Base-by-base conservation (phyloP, 1,284 basidiomycete genomes). In the Vanrija pseudolonga region DNA sequence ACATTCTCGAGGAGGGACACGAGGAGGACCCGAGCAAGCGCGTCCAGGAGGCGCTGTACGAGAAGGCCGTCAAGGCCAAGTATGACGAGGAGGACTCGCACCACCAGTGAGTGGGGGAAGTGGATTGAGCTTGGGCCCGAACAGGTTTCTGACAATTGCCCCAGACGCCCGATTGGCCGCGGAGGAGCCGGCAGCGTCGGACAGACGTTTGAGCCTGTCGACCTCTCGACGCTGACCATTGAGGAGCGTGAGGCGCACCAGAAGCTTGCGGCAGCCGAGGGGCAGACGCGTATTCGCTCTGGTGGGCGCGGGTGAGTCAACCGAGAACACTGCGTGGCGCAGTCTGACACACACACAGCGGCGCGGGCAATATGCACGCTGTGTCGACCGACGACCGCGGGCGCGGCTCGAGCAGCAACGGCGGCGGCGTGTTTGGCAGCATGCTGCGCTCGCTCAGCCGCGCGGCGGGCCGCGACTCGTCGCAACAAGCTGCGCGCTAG, bases 161-260 rank as follows among this genome's bases (percentile, higher is more conserved):
- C 0, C 56, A 72, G 69, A 11, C 61, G 63, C 45, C 54, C 65
- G 20, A 61, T 59, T 20, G 75, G 74, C 15, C 71, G 69, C 56
- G 73, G 74, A 26, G 75, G 75, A 22, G 66, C 63, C 1, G 75
- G 75, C 20, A 73, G 71, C 39, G 48, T 72, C 38, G 59, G 58
- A n/a, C 55, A 59, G 8, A 53, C 55, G 19, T 53, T 60, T 26
- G 41, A 50, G 15, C 57, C 60, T 19, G 59, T 64, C n/a, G 69
- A 72, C 49, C 45, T 70, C 41, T 52, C 62, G 32, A 58, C 56
- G 46, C 61, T 73, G 37, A 59, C 65, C 9, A 51, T 67, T 18
- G 70, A 74, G 45, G 73, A 76, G 55, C 61, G 63, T 28, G 73
- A 71, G 36, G 72, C 74, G 12, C 54, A 66, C 50, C 59, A 57